phyloP scores from a whole-genome alignment of 768 basidiomycete genomes.

The Termitomyces sp. region DNA sequence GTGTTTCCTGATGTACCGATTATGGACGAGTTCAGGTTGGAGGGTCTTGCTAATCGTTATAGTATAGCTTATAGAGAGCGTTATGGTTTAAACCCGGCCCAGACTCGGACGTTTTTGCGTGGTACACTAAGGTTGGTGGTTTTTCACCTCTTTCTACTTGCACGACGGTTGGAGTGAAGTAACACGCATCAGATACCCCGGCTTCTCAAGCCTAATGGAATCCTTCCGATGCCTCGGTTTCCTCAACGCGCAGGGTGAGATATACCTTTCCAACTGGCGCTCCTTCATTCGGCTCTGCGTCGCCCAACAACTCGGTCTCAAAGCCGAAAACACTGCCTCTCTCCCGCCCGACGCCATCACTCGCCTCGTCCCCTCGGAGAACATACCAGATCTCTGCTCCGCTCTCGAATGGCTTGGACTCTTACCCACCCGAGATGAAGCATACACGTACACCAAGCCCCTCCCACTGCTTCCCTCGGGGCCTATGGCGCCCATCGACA shows the following conservation, averaged over 20 bases:
- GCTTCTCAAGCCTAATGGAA: constrained; percentile 71
- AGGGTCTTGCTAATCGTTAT: constrained; percentile 85
- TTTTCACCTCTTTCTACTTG: not conserved
- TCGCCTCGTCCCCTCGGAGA: constrained; percentile 16
- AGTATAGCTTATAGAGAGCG: constrained; percentile 63
- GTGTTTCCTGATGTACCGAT: constrained; percentile 67
- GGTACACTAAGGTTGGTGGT: constrained; percentile 70
- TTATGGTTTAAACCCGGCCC: constrained; percentile 45
- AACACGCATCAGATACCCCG: constrained; percentile 59
- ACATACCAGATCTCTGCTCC: constrained; percentile 19
- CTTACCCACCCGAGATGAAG: constrained; percentile 7
- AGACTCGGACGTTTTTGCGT: constrained; percentile 58
- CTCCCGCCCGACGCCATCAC: constrained; percentile 11
- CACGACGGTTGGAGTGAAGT: not conserved
- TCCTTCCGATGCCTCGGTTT: constrained; percentile 69
- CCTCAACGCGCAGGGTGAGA: constrained; percentile 36
- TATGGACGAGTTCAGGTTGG: constrained; percentile 54
- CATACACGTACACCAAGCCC: not conserved
- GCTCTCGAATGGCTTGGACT: constrained; percentile 50
- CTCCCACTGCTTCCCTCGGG: constrained; percentile 40
- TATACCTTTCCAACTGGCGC: constrained; percentile 35
- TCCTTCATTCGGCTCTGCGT: constrained; percentile 25
- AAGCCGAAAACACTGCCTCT: constrained; percentile 4
- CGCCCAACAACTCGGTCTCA: constrained; percentile 13
- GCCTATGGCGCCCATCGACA: constrained; percentile 54